Conservation (phyloP, 352 stramenopile genomes). For the Phytophthora litchii region DNA sequence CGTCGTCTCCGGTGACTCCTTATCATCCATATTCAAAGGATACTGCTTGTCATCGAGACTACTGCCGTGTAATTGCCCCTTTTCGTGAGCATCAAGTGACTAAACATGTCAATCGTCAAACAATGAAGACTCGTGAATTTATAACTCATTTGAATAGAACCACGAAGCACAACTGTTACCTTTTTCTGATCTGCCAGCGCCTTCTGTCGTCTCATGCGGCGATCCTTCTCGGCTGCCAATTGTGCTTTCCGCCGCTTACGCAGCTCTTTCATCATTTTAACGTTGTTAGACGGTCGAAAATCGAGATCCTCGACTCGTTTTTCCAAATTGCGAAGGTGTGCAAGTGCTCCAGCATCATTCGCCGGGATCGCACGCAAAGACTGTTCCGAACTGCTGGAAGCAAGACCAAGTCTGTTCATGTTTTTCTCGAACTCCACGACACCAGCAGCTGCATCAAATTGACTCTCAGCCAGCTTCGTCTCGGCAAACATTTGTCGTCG, state of each 20-base stretch:
- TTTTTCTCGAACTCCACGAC: slow-evolving; percentile 71
- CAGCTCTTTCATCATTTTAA: slow-evolving; percentile 88
- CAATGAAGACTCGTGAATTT: slow-evolving; percentile 1
- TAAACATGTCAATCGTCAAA: background rate
- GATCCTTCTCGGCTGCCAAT: slow-evolving; percentile 70
- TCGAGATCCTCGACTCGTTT: slow-evolving; percentile 53
- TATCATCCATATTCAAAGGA: background rate
- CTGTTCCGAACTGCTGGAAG: slow-evolving; percentile 15
- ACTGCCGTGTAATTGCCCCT: background rate
- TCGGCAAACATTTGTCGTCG: slow-evolving; percentile 40
- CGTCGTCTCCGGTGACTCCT: slow-evolving; percentile 3
- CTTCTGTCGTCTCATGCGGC: slow-evolving; percentile 54
- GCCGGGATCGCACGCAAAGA: slow-evolving; percentile 45
- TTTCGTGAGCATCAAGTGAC: slow-evolving; percentile 18
- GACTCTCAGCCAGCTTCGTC: slow-evolving; percentile 30
- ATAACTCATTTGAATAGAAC: background rate
- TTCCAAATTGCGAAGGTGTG: slow-evolving; percentile 52
- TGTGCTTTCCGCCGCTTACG: slow-evolving; percentile 70
- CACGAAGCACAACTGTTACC: slow-evolving; percentile 13
- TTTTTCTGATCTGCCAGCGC: slow-evolving; percentile 47
- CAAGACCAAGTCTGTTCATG: slow-evolving; percentile 61
- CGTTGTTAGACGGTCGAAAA: slow-evolving; percentile 78
- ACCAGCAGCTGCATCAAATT: slow-evolving; percentile 48
- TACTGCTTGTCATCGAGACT: slow-evolving; percentile 6
- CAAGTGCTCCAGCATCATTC: slow-evolving; percentile 44